Evolutionary conservation across 2,329 filamentous ascomycete genomes (phyloP), one percentile per base, ranked within the genome.

Genomic region (Eutypella sp.): DNA sequence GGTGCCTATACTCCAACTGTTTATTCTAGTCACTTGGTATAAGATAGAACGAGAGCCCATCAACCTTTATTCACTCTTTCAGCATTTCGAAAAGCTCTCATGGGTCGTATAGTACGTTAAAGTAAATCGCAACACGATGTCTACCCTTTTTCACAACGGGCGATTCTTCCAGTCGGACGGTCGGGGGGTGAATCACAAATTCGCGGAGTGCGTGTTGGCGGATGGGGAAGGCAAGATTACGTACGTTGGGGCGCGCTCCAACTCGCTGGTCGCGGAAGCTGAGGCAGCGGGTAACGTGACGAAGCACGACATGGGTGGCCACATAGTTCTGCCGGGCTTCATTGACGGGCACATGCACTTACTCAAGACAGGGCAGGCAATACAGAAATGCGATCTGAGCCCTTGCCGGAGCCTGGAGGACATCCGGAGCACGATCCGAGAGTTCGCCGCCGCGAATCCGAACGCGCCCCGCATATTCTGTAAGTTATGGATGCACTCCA

Each of bases 321-420:
- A 55, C 41, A 67, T 69, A 8, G 65, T 80, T 6, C 60, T 81
- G 2, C 76, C 78, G 0, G 74, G 75, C 5, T 80, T 80, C 56
- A 70, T 81, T 41, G 78, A 81, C 52, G 76, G 74, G 0, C 78
- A 81, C 55, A 75, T 78, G 66, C 78, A 81, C 58, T 66, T 81
- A 11, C 66, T 80, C 36, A 68, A 77, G 40, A 69, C 80, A 22
- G 77, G 77, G 2, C 73, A 77, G 54, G 72, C 76, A 0, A 68
- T 80, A 11, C 67, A 69, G 50, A 79, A 79, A 58, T 65, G 74
- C 25, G 65, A 69, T 33, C 63, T 81, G 3, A 67, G 70, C 36
- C 45, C 53, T 11, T 78, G 76, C 61, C 66, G 67, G 41, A 63
- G 66, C 42, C 62, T 79, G 0, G 57, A 62, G 5, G 76, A 79